Conservation (phyloP, 2,329 filamentous ascomycete genomes). For the Epichloe sp. region DNA sequence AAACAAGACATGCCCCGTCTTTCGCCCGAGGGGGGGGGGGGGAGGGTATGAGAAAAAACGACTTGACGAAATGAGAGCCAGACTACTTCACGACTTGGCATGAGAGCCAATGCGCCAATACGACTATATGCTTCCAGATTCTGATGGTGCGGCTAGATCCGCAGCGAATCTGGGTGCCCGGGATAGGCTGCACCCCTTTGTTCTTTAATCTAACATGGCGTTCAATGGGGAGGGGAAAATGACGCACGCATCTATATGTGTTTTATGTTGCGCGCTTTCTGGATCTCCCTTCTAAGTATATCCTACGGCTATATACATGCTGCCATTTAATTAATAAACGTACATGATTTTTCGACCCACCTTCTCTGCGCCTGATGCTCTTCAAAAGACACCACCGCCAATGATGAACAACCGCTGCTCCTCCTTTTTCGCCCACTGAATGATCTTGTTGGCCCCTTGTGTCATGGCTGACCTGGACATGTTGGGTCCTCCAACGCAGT, state of each 20-base stretch:
- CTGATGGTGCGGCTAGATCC: background rate
- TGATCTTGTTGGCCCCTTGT: slow-evolving; percentile 75
- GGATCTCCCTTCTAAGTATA: background rate
- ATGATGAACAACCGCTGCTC: slow-evolving; percentile 95
- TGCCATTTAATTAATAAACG: background rate
- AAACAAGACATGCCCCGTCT: background rate
- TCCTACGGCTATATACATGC: background rate
- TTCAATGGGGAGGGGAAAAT: background rate
- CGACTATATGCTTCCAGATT: background rate
- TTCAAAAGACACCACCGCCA: slow-evolving; percentile 73
- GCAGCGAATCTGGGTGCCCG: background rate
- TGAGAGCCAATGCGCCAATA: background rate
- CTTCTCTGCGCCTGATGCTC: background rate
- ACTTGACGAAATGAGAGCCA: background rate
- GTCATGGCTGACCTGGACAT: slow-evolving; percentile 53
- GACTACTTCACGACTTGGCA: background rate
- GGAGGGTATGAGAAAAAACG: background rate
- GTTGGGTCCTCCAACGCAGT: slow-evolving; percentile 78
- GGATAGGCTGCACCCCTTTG: background rate
- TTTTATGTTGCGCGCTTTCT: background rate
- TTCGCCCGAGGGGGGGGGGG: background rate
- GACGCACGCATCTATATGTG: background rate
- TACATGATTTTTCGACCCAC: background rate
- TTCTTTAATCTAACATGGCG: background rate
- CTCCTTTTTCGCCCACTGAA: slow-evolving; percentile 83